phyloP scores from a whole-genome alignment of 148 eudicot genomes.

The Amaranthus cruentus region DNA sequence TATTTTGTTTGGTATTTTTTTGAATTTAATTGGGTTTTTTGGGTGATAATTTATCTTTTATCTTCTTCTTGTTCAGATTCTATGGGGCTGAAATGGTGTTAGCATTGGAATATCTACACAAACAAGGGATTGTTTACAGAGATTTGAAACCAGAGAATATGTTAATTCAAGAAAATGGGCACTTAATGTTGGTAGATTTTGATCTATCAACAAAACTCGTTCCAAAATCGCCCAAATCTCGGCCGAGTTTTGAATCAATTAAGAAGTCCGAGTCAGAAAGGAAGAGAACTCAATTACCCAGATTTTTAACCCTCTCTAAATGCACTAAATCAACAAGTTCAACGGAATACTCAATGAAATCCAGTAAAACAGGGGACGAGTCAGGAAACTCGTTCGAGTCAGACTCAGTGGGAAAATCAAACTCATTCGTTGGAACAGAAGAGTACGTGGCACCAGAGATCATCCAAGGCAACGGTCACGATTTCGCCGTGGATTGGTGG shows the following conservation, averaged over 20 bases:
- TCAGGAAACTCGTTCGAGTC: slow-evolving; percentile 31
- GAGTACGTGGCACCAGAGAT: slow-evolving; percentile 92
- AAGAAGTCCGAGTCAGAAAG: slow-evolving; percentile 16
- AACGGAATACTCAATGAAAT: slow-evolving; percentile 27
- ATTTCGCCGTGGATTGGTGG: slow-evolving; percentile 82
- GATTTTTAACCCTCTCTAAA: slow-evolving; percentile 28
- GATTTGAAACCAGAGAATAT: slow-evolving; percentile 89
- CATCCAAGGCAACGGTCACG: slow-evolving; percentile 63
- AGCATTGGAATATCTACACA: slow-evolving; percentile 81
- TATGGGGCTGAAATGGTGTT: slow-evolving; percentile 78
- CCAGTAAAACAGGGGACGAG: slow-evolving; percentile 9
- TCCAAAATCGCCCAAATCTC: slow-evolving; percentile 33
- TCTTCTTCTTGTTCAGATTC: slow-evolving; percentile 39
- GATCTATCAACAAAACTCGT: slow-evolving; percentile 74
- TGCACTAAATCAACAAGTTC: slow-evolving; percentile 55
- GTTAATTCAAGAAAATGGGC: slow-evolving; percentile 71
- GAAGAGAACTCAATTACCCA: slow-evolving; percentile 22
- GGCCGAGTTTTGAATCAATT: slow-evolving; percentile 7
- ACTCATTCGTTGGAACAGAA: slow-evolving; percentile 91
- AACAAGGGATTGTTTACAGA: slow-evolving; percentile 72
- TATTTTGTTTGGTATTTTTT: background rate
- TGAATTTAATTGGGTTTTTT: too few species aligned
- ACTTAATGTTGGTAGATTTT: slow-evolving; percentile 84
- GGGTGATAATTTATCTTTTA: background rate
- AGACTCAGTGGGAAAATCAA: slow-evolving; percentile 43